Evolutionary conservation across 1,139 yeast genomes (phyloP), one percentile per base, ranked within the genome.

Genomic region (Blastobotrys indianensis): DNA sequence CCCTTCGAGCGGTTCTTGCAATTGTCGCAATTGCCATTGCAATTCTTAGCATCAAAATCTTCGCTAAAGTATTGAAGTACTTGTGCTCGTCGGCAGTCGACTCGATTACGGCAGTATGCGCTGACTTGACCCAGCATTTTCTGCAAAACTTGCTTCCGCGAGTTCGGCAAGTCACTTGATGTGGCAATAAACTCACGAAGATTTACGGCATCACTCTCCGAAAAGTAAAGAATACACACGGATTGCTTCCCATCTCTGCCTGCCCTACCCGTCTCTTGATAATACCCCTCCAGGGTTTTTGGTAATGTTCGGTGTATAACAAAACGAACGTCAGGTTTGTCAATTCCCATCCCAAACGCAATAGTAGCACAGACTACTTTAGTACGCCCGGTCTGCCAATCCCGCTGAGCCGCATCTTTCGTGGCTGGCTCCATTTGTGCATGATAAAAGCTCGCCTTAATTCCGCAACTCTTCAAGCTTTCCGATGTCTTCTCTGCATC

Each of bases 301-400:
- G 98, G 97, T 33, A 92, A 70, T n/a, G 90, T 85, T 51, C 83
- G 73, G 66, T 92, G 98, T 42, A 86, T 80, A 2, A 92, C 97
- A 70, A 77, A 90, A 45, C 98, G 68, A 7, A 92, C 98, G 64
- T 92, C 94, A 0, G 97, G 87, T 62, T 92, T 92, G 67, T 92
- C 98, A 50, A 92, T 92, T 45, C 98, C 98, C 97, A 92, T 92
- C 30, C 98, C 98, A 72, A 92, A 92, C 0, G 97, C 98, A 54
- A 92, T 86, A 0, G 98, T 92, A 0, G 98, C 98, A 67, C 97
- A 92, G 9, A 92, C 87, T 1, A 88, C 81, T 58, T 80, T 85
- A 15, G 82, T 67, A 20, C 67, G 63, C 48, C 85, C 85, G 1
- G 69, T 63, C 62, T 94, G 98, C 99, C 99, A 94, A 39, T 70